Evolutionary conservation across 306 rosid species (phyloP).

Genomic region (Trichosanthes truncata): DNA sequence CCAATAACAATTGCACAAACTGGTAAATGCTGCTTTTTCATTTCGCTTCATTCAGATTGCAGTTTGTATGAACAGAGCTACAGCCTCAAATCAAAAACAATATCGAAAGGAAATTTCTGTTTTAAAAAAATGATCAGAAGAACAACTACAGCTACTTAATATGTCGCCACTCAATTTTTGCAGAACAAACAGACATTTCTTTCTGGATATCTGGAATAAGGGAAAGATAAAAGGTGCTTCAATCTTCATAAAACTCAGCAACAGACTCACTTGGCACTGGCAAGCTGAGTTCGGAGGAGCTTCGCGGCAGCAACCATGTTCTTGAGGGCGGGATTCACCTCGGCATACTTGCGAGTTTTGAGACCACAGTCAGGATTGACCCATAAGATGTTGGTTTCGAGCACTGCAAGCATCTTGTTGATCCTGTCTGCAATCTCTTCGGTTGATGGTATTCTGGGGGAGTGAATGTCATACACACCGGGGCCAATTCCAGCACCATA

Average conservation of each 20-base stretch:
- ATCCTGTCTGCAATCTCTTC: slow-evolving; percentile 62
- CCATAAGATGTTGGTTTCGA: slow-evolving; percentile 71
- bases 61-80: neutral
- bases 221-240: neutral
- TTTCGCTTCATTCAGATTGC: neutral
- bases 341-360: slow-evolving; percentile 68
- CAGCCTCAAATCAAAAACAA: neutral
- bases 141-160: neutral
- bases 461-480: slow-evolving; percentile 80
- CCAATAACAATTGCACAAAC: neutral
- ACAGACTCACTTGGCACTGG: slow-evolving; percentile 34
- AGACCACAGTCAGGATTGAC: slow-evolving; percentile 88
- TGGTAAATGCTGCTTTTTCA: neutral
- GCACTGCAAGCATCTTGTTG: slow-evolving; percentile 67
- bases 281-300: slow-evolving; percentile 49
- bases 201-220: neutral
- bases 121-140: neutral
- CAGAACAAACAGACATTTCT: neutral
- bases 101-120: neutral
- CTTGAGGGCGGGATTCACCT: slow-evolving; percentile 66
- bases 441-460: slow-evolving; percentile 74
- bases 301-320: slow-evolving; percentile 77
- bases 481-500: slow-evolving; percentile 87
- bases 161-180: neutral
- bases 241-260: neutral